phyloP scores from a whole-genome alignment of 1,284 basidiomycete genomes.

The Boletellus deceptivus region DNA sequence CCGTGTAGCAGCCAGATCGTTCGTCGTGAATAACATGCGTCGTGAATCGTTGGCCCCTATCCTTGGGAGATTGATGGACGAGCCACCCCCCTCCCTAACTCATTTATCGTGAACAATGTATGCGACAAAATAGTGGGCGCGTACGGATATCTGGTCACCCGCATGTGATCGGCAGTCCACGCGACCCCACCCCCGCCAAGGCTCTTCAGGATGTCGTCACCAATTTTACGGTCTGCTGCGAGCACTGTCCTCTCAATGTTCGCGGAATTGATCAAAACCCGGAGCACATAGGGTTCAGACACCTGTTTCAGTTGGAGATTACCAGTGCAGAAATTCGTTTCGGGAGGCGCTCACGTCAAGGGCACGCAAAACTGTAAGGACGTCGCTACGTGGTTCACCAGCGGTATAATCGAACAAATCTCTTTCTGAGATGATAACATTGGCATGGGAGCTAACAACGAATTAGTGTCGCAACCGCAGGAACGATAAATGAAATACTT shows the following conservation, averaged over 20 bases:
- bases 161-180: constrained; percentile 60
- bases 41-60: constrained; percentile 41
- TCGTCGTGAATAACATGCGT: constrained; percentile 48
- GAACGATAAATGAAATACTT: constrained; percentile 44
- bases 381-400: constrained; percentile 60
- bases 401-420: constrained; percentile 77
- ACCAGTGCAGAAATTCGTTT: constrained; percentile 1
- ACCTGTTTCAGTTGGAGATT: constrained; percentile 48
- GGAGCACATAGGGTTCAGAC: constrained; percentile 71
- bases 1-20: constrained; percentile 34
- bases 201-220: constrained; percentile 50
- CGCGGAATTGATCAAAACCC: constrained; percentile 76
- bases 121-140: constrained; percentile 26
- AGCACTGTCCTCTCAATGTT: constrained; percentile 76
- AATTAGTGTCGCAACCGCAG: constrained; percentile 7
- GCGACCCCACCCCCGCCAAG: constrained; percentile 51
- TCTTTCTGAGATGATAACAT: constrained; percentile 62
- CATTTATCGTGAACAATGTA: constrained; percentile 2
- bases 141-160: constrained; percentile 61
- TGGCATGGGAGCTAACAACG: constrained; percentile 37
- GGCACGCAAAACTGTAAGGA: constrained; percentile 81
- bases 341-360: constrained; percentile 57
- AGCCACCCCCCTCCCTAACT: constrained; percentile 62
- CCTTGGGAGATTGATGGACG: constrained; percentile 40
- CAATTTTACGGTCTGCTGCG: constrained; percentile 57